Conservation (phyloP, 2,329 filamentous ascomycete genomes). For the Colletotrichum eremochloae region DNA sequence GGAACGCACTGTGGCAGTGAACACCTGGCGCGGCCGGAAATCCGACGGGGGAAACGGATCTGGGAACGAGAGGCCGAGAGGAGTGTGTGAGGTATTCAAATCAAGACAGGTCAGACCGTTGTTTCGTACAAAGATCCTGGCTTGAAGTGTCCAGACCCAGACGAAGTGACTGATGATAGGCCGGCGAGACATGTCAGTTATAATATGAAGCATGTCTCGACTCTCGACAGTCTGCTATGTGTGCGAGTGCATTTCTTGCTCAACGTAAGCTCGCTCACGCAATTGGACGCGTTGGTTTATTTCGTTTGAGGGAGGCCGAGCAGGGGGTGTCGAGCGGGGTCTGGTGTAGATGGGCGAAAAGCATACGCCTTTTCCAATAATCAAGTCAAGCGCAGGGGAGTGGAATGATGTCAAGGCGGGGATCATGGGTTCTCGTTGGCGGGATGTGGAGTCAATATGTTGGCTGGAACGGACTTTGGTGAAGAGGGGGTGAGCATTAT, state of each 20-base stretch:
- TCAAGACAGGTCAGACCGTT: neutral
- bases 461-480: conserved; percentile 17
- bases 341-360: conserved; percentile 18
- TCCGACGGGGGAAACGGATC: neutral
- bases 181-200: neutral
- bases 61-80: neutral
- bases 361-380: neutral
- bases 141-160: neutral
- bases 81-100: neutral
- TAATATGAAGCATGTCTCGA: neutral
- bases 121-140: neutral
- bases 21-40: neutral
- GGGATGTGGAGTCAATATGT: conserved; percentile 32
- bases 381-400: neutral
- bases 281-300: conserved; percentile 34
- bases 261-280: conserved; percentile 15
- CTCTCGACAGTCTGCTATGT: neutral
- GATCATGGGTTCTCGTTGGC: conserved; percentile 27
- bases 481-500: conserved; percentile 2
- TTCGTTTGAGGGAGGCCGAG: conserved; percentile 23
- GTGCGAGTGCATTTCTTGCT: conserved; percentile 1
- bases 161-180: neutral
- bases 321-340: conserved; percentile 34
- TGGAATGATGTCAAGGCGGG: conserved; percentile 14
- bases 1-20: conserved; percentile 2